Base-by-base conservation (phyloP, 768 basidiomycete genomes). In the Trametes gibbosa region DNA sequence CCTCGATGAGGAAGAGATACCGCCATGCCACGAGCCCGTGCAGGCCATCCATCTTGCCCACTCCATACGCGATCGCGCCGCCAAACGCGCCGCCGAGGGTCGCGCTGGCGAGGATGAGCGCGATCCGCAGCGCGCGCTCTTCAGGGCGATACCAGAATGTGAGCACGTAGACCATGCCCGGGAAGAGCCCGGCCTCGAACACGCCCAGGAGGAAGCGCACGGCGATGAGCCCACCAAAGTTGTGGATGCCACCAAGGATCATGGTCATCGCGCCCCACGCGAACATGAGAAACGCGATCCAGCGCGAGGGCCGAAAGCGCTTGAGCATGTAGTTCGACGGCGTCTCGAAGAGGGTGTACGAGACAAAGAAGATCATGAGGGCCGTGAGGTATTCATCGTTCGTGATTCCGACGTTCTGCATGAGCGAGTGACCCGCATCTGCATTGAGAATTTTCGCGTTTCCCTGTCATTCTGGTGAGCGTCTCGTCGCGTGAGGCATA, bases 91-190 rank as follows among this genome's bases (percentile, higher is more conserved):
- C 66, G 16, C 63, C 67, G n/a, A 72, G 63, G 2, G 66, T 69
- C 5, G 70, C 68, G 40, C 65, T 74, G 12, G 72, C 69, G 52
- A 74, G 68, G 53, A 72, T 70, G 39, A 73, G 55, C 17, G 68
- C 65, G 24, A 69, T 67, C 25, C 70, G 68, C n/a, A 72, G 43
- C 21, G 69, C 66, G 12, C 66, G 69, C 59, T 72, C 69, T 25
- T 68, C 65, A 25, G 66, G 69, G 35, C 70, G 74, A 63, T 79
- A 81, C 78, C 78, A 80, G 63, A 77, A 77, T n/a, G 76, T 79
- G 41, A 79, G 61, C 62, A 70, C 75, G 64, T 75, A 78, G 14
- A 75, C 67, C 51, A 77, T 69, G 16, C 76, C 78, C 0, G 76
- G 78, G 65, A 76, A 78, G 9, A 77, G 64, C 21, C 71, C 76